Evolutionary conservation across 106 monocot genomes (phyloP).

Genomic region (Acorus gramineus): DNA sequence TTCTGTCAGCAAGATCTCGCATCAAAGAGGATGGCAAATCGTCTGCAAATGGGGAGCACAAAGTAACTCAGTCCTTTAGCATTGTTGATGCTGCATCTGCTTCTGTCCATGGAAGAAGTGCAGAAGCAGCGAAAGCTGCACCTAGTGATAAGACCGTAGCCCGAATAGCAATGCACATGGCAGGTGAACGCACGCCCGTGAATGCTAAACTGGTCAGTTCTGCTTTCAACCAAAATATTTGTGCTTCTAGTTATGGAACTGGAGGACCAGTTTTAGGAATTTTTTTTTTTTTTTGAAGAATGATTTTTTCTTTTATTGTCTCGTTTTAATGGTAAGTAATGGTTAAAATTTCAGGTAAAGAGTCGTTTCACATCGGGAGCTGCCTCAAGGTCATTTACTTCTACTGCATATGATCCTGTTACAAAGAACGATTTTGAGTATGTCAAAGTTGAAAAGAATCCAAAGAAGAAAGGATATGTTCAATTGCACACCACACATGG

Average conservation of each 20-base stretch:
- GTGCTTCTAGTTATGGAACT: neutral
- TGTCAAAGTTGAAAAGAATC: slow-evolving; percentile 86
- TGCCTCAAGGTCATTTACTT: slow-evolving; percentile 93
- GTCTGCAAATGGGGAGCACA: slow-evolving; percentile 32
- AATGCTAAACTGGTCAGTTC: slow-evolving; percentile 80
- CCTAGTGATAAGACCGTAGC: slow-evolving; percentile 80
- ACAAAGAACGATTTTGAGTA: slow-evolving; percentile 93
- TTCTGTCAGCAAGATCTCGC: slow-evolving; percentile 58
- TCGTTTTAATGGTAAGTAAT: neutral
- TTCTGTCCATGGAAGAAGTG: slow-evolving; percentile 91
- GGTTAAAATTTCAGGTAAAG: slow-evolving; percentile 55
- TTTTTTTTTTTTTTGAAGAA: neutral
- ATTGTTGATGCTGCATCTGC: slow-evolving; percentile 98
- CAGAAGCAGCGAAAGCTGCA: slow-evolving; percentile 78
- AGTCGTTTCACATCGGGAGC: slow-evolving; percentile 81
- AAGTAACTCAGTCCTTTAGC: slow-evolving; percentile 53
- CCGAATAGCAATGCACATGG: slow-evolving; percentile 85
- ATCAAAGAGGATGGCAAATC: slow-evolving; percentile 52
- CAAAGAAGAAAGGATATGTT: slow-evolving; percentile 95
- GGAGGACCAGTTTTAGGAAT: too few species aligned
- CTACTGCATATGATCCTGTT: slow-evolving; percentile 91
- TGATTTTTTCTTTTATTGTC: neutral
- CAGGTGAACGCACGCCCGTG: slow-evolving; percentile 78
- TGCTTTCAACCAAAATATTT: neutral
- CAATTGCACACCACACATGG: slow-evolving; percentile 96